Evolutionary conservation across 2,329 filamentous ascomycete species (phyloP), one percentile per base, ranked within the genome.

Genomic region (Lojkania enalia): DNA sequence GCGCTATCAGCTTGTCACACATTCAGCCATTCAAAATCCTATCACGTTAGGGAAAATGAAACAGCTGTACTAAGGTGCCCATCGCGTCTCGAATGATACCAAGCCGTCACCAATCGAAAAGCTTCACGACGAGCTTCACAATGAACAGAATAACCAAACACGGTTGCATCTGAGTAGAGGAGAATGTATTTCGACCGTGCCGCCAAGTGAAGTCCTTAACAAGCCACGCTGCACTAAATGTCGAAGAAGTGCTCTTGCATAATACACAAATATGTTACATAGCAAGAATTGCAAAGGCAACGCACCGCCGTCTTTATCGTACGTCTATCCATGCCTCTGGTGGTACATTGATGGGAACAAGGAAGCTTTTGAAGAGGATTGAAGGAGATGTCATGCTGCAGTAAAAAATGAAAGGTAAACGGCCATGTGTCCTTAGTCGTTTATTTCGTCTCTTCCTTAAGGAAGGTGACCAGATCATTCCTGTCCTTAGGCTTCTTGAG

Each of bases 401-500:
- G 23, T 27, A 36, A 39, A 21, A 27, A 21, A 32, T 30, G 36
- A 44, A 49, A 33, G 27, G 20, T 39, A 47, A 52, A 54, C 49
- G 55, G 50, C 44, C 46, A 44, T 19, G 36, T 49, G 49, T 30
- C 29, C 71, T 54, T 51, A 43, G 52, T 58, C 69, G 66, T 79
- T 77, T 88, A 90, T 76, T 78, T 77, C 67, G 85, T 88, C 65
- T 82, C 73, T 55, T 87, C 78, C 74, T 82, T 79, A 71, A 90
- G 81, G 83, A 76, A 88, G 69, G 90, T 90, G 84, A 99, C 96
- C 69, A 99, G 82, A 77, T 99, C 92, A 76, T 97, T 96, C 75
- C 94, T 85, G 81, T 97, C 94, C 88, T 97, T 97, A 72, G 85
- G 84, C 89, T 99, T 99, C 91, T 99, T 99, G 72, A 99, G 84